Evolutionary conservation across 257 asterid species (phyloP).

Genomic region (Solanum tarapatanum): DNA sequence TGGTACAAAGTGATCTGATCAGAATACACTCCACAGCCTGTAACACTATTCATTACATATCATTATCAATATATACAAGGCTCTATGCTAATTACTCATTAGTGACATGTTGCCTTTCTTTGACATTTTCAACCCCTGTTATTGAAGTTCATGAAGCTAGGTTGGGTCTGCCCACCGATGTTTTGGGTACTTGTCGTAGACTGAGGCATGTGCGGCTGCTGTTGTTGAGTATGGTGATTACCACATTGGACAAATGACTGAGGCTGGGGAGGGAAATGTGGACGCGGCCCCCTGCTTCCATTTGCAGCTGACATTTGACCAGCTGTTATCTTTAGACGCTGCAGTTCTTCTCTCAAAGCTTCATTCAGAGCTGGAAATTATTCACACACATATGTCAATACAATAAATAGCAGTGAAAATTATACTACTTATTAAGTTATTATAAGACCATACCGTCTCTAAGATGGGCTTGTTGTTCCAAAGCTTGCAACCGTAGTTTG

Average conservation of each 20-base stretch:
- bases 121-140: constrained; percentile 19
- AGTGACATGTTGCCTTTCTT: background rate
- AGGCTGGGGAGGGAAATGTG: constrained; percentile 36
- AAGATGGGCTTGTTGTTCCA: constrained; percentile 92
- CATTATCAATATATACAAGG: background rate
- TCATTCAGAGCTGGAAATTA: constrained; percentile 58
- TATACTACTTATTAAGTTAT: background rate
- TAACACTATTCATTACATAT: background rate
- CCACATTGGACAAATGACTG: constrained; percentile 31
- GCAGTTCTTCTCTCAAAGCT: constrained; percentile 63
- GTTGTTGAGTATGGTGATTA: constrained; percentile 33
- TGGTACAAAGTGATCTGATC: background rate
- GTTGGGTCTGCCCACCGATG: constrained; percentile 25
- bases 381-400: background rate
- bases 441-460: constrained; percentile 55
- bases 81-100: background rate
- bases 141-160: constrained; percentile 32
- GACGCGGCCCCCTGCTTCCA: constrained; percentile 32
- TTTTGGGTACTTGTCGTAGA: constrained; percentile 19
- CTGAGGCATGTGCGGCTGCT: constrained; percentile 18
- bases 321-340: constrained; percentile 70
- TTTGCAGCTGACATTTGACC: constrained; percentile 36
- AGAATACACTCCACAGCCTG: background rate
- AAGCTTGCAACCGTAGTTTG: constrained; percentile 64
- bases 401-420: background rate